These are phyloP conservation scores for Hypomyces perniciosus DNA, from an alignment of 2,329 filamentous ascomycete genomes.

Conservation along the genomic window DNA sequence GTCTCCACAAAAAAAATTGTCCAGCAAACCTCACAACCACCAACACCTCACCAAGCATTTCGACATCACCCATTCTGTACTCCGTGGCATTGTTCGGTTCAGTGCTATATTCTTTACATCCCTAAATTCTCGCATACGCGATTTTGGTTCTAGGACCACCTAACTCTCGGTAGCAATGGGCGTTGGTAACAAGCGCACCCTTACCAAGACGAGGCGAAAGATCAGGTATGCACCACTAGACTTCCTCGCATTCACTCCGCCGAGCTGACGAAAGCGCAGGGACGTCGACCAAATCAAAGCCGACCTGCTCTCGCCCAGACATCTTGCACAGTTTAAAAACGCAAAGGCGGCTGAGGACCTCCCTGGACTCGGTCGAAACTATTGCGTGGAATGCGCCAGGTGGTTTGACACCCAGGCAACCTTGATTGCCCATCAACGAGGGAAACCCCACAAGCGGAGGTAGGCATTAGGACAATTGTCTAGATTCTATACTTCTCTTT, in stretches of 20 bases:
- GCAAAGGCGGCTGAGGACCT: slow-evolving; percentile 80
- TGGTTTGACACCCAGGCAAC: slow-evolving; percentile 88
- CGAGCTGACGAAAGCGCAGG: slow-evolving; percentile 38
- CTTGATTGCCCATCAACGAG: slow-evolving; percentile 67
- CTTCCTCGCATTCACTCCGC: neutral
- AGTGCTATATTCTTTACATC: no score
- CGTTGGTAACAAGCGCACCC: slow-evolving; percentile 58
- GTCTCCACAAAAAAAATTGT: no score
- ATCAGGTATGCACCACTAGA: slow-evolving; percentile 2
- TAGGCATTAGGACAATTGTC: slow-evolving; percentile 3
- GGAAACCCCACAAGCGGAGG: slow-evolving; percentile 92
- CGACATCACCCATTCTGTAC: no score
- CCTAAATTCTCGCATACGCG: no score
- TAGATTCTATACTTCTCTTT: neutral
- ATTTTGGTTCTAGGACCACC: no score
- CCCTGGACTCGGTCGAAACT: slow-evolving; percentile 76
- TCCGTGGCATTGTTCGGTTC: no score
- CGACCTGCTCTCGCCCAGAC: slow-evolving; percentile 71
- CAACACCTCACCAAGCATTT: no score
- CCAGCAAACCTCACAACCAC: no score
- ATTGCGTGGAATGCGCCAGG: slow-evolving; percentile 91
- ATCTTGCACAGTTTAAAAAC: slow-evolving; percentile 72
- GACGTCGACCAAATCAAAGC: slow-evolving; percentile 89
- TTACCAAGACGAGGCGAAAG: slow-evolving; percentile 64
- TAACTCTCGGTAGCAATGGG: slow-evolving; percentile 50